Conservation (phyloP, 129 eudicot species). For the Daucus carota region DH1_v3.0 NC_030381.2:45823001-45823500, state of each 20-base stretch:
- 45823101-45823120: neutral
- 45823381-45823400: neutral
- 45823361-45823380: neutral
- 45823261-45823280: neutral
- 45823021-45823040: neutral
- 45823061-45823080: neutral
- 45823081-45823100: neutral
- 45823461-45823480: constrained; percentile 56
- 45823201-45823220: constrained; percentile 44
- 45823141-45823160: constrained; percentile 35
- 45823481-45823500: constrained; percentile 36
- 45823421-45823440: neutral
- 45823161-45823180: constrained; percentile 43
- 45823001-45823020: neutral
- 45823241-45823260: constrained; percentile 6
- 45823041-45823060: neutral
- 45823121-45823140: constrained; percentile 61
- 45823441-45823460: constrained; percentile 32
- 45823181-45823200: constrained; percentile 35
- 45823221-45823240: constrained; percentile 55
- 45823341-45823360: neutral
- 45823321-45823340: neutral
- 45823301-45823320: neutral
- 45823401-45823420: neutral
- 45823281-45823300: constrained; percentile 1